Base-by-base conservation (phyloP, 108 stramenopile genomes). In the Cyclotella baltica region DNA sequence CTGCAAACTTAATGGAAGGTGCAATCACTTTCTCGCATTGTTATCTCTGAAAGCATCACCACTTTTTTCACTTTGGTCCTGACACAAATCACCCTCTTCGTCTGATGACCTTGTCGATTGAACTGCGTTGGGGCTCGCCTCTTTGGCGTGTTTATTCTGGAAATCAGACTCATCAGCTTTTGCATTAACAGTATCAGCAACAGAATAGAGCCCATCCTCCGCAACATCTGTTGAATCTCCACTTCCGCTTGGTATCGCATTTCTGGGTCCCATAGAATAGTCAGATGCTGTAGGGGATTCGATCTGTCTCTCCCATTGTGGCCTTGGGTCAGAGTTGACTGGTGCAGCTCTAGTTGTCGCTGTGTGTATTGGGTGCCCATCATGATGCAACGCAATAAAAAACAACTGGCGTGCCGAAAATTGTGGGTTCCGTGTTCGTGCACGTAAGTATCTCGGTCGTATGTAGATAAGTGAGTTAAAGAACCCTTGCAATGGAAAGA, bases 401-500 rank as follows among this genome's bases (percentile, higher is more conserved):
- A 79, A 51, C 23, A 79, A n/a, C 38, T 47, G 51, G 3, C 38
- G 57, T 48, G 23, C 40, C 2, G 63, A 19, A 23, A 46, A 30
- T 27, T 62, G 30, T 31, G 72, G 78, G 65, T 83, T 67, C 57
- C 73, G 52, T 31, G 80, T 62, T 62, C 67, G 68, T 20, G 68
- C 38, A 46, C 83, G 80, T 38, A 80, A 40, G 61, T 85, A 85
- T 63, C 70, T 65, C 8, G 88, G 88, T 29, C 85, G 38, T 38
- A 63, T 62, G 70, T 85, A 86, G 22, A 88, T 68, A 37, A 84
- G 67, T 30, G 68, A 47, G 52, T 88, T 88, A 73, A 88, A 83
- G 58, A 88, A 85, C 10, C 88, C 88, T 65, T 89, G 88, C 61
- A 85, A 37, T 22, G 88, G 88, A 36, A 88, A 70, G 53, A 91